phyloP scores from a whole-genome alignment of 495 filamentous ascomycete genomes.

The Pyrenopolyporus hunteri region DNA sequence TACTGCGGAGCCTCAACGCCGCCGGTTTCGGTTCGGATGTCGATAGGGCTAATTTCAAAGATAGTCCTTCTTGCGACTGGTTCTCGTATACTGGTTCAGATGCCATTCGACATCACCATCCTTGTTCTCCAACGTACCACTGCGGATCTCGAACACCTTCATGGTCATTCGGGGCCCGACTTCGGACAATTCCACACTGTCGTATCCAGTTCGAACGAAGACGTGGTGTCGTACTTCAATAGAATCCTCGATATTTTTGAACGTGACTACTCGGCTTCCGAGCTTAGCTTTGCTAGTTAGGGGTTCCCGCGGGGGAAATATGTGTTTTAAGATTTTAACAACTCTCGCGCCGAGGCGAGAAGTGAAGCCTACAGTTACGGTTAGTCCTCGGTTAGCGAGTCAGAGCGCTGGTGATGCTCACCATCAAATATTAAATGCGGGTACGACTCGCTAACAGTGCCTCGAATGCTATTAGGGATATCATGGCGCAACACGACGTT shows the following conservation, averaged over 20 bases:
- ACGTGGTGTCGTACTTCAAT: constrained; percentile 71
- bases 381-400: constrained; percentile 6
- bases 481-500: constrained; percentile 94
- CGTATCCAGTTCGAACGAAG: constrained; percentile 60
- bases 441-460: constrained; percentile 92
- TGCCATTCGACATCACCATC: constrained; percentile 97
- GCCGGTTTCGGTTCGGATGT: neutral
- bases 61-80: constrained; percentile 90
- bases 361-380: constrained; percentile 62
- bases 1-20: neutral
- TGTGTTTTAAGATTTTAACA: constrained; percentile 89
- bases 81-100: constrained; percentile 92
- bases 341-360: constrained; percentile 82
- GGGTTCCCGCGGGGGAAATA: constrained; percentile 89
- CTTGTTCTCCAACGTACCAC: constrained; percentile 93
- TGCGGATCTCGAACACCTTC: constrained; percentile 90
- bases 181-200: constrained; percentile 90
- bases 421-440: constrained; percentile 94
- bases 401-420: neutral
- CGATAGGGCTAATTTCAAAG: constrained; percentile 58
- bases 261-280: constrained; percentile 89
- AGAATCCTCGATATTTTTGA: constrained; percentile 92
- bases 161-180: constrained; percentile 97
- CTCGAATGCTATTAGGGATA: constrained; percentile 83
- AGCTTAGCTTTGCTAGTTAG: constrained; percentile 68